These are phyloP conservation scores for Mrakia hoshinonis DNA, from an alignment of 768 basidiomycete genomes.

Conservation along the genomic window DNA sequence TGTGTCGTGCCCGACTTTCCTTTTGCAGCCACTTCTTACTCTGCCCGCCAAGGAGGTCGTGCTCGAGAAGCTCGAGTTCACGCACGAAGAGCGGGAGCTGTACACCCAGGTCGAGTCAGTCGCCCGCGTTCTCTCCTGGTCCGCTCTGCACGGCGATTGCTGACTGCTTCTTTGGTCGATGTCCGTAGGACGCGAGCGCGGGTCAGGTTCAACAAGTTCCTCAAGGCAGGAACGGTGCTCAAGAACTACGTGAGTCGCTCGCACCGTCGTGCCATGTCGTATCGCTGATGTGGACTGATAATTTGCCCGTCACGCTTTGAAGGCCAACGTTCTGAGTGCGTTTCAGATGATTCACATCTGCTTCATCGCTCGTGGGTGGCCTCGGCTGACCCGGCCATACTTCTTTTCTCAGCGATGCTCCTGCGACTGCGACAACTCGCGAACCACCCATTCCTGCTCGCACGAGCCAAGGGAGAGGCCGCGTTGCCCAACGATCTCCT, in stretches of 20 bases:
- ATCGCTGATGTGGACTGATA: not conserved
- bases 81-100: slow-evolving; percentile 56
- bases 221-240: slow-evolving; percentile 24
- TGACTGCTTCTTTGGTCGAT: slow-evolving; percentile 1
- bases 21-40: slow-evolving; percentile 1
- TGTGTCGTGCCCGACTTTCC: too few species aligned
- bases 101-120: slow-evolving; percentile 42
- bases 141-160: not conserved
- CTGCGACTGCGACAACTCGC: slow-evolving; percentile 25
- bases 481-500: not conserved
- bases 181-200: slow-evolving; percentile 42
- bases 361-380: too few species aligned
- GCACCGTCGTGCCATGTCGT: too few species aligned
- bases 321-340: slow-evolving; percentile 16
- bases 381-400: slow-evolving; percentile 41
- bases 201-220: slow-evolving; percentile 53
- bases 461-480: slow-evolving; percentile 12
- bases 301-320: not conserved
- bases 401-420: slow-evolving; percentile 16
- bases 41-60: slow-evolving; percentile 40
- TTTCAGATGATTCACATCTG: too few species aligned
- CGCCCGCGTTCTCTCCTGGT: not conserved
- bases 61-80: slow-evolving; percentile 52
- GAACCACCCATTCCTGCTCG: slow-evolving; percentile 27
- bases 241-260: slow-evolving; percentile 16